phyloP scores from a whole-genome alignment of 208 protist species.

The Acanthamoeba culbertsoni region DNA sequence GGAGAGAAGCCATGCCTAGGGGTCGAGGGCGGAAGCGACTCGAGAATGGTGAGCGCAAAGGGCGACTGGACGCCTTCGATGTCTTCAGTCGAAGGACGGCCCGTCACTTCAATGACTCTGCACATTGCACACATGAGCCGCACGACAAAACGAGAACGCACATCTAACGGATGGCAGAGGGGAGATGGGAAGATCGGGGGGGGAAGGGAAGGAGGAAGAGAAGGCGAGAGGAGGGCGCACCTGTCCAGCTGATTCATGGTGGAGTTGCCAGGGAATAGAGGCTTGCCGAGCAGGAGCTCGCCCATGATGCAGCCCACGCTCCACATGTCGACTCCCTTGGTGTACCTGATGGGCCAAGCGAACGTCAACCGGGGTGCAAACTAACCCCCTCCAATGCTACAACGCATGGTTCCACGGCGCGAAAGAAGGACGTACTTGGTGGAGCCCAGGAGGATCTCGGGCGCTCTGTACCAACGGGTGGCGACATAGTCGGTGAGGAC shows the following conservation, averaged over 20 bases:
- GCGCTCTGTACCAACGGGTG: constrained; percentile 96
- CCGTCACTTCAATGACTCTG: constrained; percentile 82
- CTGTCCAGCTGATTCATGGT: constrained; percentile 96
- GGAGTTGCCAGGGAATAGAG: constrained; percentile 91
- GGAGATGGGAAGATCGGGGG: not conserved
- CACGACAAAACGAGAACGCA: no score
- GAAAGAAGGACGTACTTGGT: constrained; percentile 81
- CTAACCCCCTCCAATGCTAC: not conserved
- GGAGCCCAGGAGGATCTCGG: constrained; percentile 96
- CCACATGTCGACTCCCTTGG: constrained; percentile 98
- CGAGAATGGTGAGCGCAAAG: constrained; percentile 94
- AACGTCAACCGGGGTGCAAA: not conserved
- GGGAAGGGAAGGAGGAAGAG: constrained; percentile 89
- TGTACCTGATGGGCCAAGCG: no score
- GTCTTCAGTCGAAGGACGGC: constrained; percentile 80
- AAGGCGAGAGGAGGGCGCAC: constrained; percentile 93
- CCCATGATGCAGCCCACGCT: constrained; percentile 97
- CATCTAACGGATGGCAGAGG: no score
- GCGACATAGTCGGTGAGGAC: constrained; percentile 83
- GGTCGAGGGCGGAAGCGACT: constrained; percentile 84
- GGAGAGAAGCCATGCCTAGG: constrained; percentile 85
- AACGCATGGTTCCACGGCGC: not conserved
- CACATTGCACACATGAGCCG: no score
- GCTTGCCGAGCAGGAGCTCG: constrained; percentile 94
- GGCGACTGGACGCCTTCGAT: constrained; percentile 93